Conservation (phyloP, 225 moss, liverwort and hornwort species). For the Takakia lepidozioides region DNA sequence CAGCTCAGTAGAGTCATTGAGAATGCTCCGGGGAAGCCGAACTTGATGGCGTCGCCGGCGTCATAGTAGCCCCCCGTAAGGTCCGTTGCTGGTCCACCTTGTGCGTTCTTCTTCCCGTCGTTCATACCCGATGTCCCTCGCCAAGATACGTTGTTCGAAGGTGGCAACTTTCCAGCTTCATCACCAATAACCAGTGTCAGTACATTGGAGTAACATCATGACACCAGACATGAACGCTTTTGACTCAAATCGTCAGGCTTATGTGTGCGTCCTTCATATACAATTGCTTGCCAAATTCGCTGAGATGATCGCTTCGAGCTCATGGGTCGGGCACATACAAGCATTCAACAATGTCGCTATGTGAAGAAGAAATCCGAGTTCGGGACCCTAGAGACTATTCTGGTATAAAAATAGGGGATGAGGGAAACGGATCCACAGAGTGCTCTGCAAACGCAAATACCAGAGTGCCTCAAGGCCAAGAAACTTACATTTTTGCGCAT, state of each 20-base stretch:
- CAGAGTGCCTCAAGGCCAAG: neutral
- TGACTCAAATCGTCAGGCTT: no score
- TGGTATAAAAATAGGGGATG: no score
- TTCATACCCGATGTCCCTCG: slow-evolving; percentile 49
- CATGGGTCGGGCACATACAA: no score
- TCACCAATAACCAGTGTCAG: neutral
- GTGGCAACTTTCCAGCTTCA: slow-evolving; percentile 72
- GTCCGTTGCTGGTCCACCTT: slow-evolving; percentile 15
- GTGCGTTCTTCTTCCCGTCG: slow-evolving; percentile 54
- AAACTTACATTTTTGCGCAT: slow-evolving; percentile 80
- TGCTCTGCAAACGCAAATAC: neutral
- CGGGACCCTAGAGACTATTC: no score
- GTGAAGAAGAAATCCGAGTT: no score
- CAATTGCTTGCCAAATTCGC: no score
- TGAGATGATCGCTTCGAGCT: no score
- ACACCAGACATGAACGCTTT: no score
- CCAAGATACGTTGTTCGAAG: slow-evolving; percentile 61
- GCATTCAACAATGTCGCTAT: no score
- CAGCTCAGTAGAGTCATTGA: slow-evolving; percentile 77
- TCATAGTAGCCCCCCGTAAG: slow-evolving; percentile 82
- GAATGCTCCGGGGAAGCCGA: slow-evolving; percentile 76
- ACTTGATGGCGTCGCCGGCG: slow-evolving; percentile 91
- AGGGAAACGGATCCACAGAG: no score
- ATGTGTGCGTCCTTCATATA: no score
- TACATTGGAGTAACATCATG: no score